Conservation (phyloP, 768 basidiomycete genomes). For the Psilocybe azurescens region DNA sequence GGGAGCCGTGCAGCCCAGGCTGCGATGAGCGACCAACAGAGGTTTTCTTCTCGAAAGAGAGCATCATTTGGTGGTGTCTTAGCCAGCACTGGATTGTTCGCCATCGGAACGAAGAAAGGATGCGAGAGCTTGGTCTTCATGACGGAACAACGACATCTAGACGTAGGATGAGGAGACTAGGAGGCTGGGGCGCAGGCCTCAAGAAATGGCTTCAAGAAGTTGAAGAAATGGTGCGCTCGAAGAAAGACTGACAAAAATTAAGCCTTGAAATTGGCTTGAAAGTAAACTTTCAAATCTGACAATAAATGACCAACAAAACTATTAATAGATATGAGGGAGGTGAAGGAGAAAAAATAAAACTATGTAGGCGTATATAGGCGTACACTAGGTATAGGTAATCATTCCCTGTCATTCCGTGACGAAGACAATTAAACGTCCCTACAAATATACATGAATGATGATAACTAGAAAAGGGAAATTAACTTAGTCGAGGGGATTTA, state of each 20-base stretch:
- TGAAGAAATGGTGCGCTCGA: constrained; percentile 30
- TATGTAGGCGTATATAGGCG: no score
- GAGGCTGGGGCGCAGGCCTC: constrained; percentile 54
- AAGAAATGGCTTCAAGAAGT: constrained; percentile 45
- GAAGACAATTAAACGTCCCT: no score
- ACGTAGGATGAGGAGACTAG: constrained; percentile 51
- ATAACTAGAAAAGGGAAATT: no score
- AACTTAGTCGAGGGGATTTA: no score
- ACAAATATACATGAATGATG: no score
- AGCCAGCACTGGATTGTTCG: constrained; percentile 42
- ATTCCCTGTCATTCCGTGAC: no score
- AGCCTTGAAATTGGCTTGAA: no score
- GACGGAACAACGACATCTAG: constrained; percentile 31
- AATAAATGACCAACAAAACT: no score
- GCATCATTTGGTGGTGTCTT: constrained; percentile 59
- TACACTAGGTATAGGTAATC: no score
- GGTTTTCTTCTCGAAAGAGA: constrained; percentile 51
- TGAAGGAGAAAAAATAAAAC: no score
- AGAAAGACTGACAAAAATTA: neutral
- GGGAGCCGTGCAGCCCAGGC: constrained; percentile 49
- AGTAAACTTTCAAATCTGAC: no score
- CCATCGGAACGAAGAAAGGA: constrained; percentile 26
- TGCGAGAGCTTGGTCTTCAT: constrained; percentile 38
- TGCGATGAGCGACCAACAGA: constrained; percentile 47
- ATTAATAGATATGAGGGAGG: no score